Percentiles rank a stretch among this genome's conserved stretches.
Evolutionary conservation across 2,329 filamentous ascomycete species (phyloP).

Genomic region (Pezicula neosporulosa): DNA sequence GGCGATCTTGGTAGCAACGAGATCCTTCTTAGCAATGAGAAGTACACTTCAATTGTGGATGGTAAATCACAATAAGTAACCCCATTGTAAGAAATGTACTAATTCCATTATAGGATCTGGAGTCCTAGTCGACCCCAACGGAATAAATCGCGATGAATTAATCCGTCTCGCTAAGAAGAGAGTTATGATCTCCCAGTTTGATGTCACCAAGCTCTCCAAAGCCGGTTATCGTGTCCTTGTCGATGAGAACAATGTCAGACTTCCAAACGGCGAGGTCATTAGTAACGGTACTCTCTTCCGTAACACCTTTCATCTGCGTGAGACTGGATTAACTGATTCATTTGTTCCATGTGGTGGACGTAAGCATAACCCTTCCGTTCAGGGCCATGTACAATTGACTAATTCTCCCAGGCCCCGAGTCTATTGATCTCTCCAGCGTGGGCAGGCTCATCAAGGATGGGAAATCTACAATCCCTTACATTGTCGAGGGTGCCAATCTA

Average conservation of each 20-base stretch:
- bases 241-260: slow-evolving; percentile 83
- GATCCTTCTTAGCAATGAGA: slow-evolving; percentile 93
- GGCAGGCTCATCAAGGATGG: slow-evolving; percentile 86
- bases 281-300: slow-evolving; percentile 94
- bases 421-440: slow-evolving; percentile 87
- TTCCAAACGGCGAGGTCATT: slow-evolving; percentile 82
- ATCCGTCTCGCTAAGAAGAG: slow-evolving; percentile 80
- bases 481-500: slow-evolving; percentile 95
- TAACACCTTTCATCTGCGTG: slow-evolving; percentile 92
- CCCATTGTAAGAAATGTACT: background rate
- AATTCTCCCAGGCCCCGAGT: slow-evolving; percentile 59
- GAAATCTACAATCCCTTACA: slow-evolving; percentile 85
- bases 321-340: slow-evolving; percentile 71
- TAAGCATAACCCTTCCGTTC: too few relatives aligned
- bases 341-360: slow-evolving; percentile 97
- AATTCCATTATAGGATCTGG: slow-evolving; percentile 54
- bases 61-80: slow-evolving; percentile 29
- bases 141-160: slow-evolving; percentile 81
- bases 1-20: slow-evolving; percentile 97
- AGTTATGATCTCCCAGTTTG: slow-evolving; percentile 86
- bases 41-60: slow-evolving; percentile 93
- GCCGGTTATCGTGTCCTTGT: slow-evolving; percentile 89
- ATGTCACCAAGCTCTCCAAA: slow-evolving; percentile 78
- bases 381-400: too few relatives aligned
- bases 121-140: slow-evolving; percentile 89